Evolutionary conservation across 129 eudicot genomes (phyloP), one percentile per base, ranked within the genome.

Genomic region (Arctium minus): DNA sequence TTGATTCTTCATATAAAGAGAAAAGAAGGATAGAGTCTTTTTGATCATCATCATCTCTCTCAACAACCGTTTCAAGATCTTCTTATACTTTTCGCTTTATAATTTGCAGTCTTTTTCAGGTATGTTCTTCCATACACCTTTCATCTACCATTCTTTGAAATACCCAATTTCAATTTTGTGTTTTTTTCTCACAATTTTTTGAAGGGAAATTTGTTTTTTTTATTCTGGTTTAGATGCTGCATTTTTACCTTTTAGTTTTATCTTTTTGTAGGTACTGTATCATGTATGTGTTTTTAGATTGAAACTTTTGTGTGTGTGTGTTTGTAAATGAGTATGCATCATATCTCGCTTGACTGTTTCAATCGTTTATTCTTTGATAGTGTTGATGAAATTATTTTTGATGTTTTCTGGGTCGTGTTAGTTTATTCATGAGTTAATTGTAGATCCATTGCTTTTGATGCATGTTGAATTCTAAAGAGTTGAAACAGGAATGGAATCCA

Each of bases 401-500:
- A 67, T 67, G 30, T 78, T 78, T 78, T 3, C 3, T 53, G 22
- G 72, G 0, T 67, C 13, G n/a, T 12, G 9, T 46, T 10, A 46
- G 53, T 8, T 44, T 44, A 8, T 44, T 44, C 13, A 29, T 76
- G 48, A 6, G 35, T 44, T 4, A 4, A 46, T 22, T 67, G 39
- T 68, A 67, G 87, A 84, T 79, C 80, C 87, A 33, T 83, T 71
- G 74, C 2, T 76, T 70, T 83, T 84, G 75, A 33, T 84, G 80
- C 80, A 64, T 79, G 86, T 62, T 78, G 27, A 62, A 62, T 73
- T 79, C 13, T 31, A 32, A 18, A 48, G 5, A 10, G 73, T 36
- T 82, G 37, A 75, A 15, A 53, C 18, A 15, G 65, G 65, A 53
- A 17, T 15, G 56, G 64, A 22, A 22, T 22, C 27, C 27, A 22